Evolutionary conservation across 352 stramenopile species (phyloP).

Genomic region (Globisporangium cystogenes): DNA sequence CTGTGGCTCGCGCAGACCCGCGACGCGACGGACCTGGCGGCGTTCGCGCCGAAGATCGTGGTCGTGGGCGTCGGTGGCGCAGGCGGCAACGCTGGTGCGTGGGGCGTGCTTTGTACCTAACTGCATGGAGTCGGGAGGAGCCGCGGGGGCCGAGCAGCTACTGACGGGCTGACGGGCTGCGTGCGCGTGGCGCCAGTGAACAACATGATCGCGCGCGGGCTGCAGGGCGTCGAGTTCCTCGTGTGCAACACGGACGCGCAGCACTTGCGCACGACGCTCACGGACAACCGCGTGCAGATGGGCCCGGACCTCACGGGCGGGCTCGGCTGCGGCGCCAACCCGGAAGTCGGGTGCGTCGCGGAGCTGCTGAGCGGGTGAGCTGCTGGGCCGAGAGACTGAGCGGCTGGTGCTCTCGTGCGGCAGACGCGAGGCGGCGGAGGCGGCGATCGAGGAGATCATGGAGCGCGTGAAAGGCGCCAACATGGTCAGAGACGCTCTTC

Average conservation of each 20-base stretch:
- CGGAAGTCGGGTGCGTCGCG: slow-evolving; percentile 53
- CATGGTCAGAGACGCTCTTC: slow-evolving; percentile 41
- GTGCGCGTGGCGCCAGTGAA: slow-evolving; percentile 46
- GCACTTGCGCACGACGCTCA: slow-evolving; percentile 87
- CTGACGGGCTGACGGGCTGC: too few species aligned
- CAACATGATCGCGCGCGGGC: slow-evolving; percentile 84
- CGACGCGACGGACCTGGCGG: slow-evolving; percentile 50
- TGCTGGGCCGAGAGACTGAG: not conserved
- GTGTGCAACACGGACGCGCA: slow-evolving; percentile 92
- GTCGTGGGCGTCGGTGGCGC: slow-evolving; percentile 85
- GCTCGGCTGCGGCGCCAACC: slow-evolving; percentile 76
- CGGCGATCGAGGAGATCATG: slow-evolving; percentile 82
- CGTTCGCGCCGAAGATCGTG: slow-evolving; percentile 84
- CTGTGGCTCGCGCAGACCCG: slow-evolving; percentile 72
- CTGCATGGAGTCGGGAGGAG: too few species aligned
- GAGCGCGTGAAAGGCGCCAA: slow-evolving; percentile 79
- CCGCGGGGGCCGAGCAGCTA: too few species aligned
- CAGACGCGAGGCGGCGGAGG: slow-evolving; percentile 69
- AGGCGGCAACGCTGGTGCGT: slow-evolving; percentile 78
- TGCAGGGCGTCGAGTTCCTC: slow-evolving; percentile 84
- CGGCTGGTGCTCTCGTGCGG: slow-evolving; percentile 4
- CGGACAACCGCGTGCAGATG: slow-evolving; percentile 90
- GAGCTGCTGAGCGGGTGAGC: too few species aligned
- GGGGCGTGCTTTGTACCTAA: not conserved
- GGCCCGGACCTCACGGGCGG: slow-evolving; percentile 80